phyloP scores from a whole-genome alignment of 1,284 basidiomycete species.

The Marasmius sp. region DNA sequence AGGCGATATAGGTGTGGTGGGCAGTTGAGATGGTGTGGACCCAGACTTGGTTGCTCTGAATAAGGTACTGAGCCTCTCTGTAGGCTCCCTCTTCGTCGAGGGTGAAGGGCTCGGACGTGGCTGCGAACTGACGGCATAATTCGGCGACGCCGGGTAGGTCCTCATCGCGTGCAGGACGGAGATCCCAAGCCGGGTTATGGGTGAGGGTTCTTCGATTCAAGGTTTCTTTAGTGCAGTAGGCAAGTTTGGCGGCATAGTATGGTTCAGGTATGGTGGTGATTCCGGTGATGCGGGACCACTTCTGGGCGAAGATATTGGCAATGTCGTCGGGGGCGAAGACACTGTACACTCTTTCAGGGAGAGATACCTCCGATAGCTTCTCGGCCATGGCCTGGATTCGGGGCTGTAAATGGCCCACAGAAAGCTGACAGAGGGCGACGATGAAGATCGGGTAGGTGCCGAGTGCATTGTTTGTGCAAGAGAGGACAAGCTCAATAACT shows the following conservation, averaged over 20 bases:
- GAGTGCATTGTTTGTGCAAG: slow-evolving; percentile 52
- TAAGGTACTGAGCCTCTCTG: slow-evolving; percentile 51
- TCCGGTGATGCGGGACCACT: slow-evolving; percentile 47
- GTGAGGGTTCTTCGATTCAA: slow-evolving; percentile 24
- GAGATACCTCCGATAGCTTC: slow-evolving; percentile 28
- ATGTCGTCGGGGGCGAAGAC: slow-evolving; percentile 58
- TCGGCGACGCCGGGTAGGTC: slow-evolving; percentile 41
- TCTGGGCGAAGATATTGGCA: slow-evolving; percentile 43
- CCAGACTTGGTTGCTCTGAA: slow-evolving; percentile 55
- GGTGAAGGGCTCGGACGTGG: slow-evolving; percentile 53
- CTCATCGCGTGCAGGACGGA: background rate
- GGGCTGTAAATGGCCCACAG: slow-evolving; percentile 30
- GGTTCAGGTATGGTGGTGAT: slow-evolving; percentile 36
- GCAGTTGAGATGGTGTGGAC: slow-evolving; percentile 45
- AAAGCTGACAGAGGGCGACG: slow-evolving; percentile 39
- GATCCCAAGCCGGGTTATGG: background rate
- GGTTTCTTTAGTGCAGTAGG: slow-evolving; percentile 49
- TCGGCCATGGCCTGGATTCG: slow-evolving; percentile 35
- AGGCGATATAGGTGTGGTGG: slow-evolving; percentile 45
- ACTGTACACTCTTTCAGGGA: slow-evolving; percentile 55
- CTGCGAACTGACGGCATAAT: slow-evolving; percentile 57
- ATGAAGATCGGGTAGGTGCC: slow-evolving; percentile 62
- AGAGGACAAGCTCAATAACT: slow-evolving; percentile 53
- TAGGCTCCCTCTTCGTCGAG: slow-evolving; percentile 41
- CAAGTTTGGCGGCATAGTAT: slow-evolving; percentile 65